Percentiles rank a stretch among this genome's conserved stretches.
Evolutionary conservation across 257 asterid genomes (phyloP).

Genomic region (Thymus mandschuricus): DNA sequence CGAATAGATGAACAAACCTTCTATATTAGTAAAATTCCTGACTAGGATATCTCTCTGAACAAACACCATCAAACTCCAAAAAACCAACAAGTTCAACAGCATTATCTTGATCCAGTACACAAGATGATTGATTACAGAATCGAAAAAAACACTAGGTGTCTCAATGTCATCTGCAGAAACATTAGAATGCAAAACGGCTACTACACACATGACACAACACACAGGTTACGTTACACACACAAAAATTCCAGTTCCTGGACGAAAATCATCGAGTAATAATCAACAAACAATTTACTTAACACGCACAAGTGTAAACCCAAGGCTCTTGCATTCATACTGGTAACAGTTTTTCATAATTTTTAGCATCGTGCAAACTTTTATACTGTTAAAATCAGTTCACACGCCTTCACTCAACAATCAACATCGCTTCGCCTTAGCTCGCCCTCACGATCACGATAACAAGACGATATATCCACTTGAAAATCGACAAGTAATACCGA

Average conservation of each 20-base stretch:
- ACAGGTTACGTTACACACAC: not conserved
- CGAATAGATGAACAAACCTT: not conserved
- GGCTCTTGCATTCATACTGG: conserved; percentile 2
- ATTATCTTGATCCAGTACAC: not conserved
- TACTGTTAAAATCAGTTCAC: conserved; percentile 19
- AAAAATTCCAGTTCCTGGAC: not conserved
- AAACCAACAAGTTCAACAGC: not conserved
- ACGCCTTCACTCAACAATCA: conserved; percentile 15
- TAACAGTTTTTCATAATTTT: too few relatives aligned
- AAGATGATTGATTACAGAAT: not conserved
- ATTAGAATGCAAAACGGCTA: not conserved
- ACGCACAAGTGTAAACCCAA: conserved; percentile 3
- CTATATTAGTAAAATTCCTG: not conserved
- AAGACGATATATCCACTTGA: not conserved
- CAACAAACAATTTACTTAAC: conserved; percentile 3
- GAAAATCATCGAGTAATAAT: not conserved
- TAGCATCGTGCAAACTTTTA: not conserved
- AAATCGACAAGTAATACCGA: not conserved
- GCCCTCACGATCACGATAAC: not conserved
- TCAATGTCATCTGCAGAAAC: not conserved
- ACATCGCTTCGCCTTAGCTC: conserved; percentile 4
- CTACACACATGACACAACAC: not conserved
- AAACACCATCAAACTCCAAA: conserved; percentile 2
- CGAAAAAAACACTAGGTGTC: not conserved
- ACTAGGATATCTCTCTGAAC: not conserved